These are phyloP conservation scores for Aciculoconidium aculeatum DNA, from an alignment of 805 yeast genomes.

Conservation along the genomic window DNA sequence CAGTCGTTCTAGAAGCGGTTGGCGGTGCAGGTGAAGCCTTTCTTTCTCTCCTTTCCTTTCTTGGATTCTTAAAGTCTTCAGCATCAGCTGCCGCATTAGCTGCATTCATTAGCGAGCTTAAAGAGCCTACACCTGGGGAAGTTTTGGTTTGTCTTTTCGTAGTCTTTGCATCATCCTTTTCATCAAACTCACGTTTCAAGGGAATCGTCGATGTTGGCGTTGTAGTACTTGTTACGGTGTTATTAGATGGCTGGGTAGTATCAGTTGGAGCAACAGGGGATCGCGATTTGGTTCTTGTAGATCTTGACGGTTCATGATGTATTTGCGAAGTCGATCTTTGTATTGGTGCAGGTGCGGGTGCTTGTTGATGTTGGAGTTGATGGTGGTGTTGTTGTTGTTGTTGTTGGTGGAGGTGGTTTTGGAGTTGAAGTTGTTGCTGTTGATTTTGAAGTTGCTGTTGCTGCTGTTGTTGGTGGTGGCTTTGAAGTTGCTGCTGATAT, in stretches of 20 bases:
- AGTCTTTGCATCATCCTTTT: conserved; percentile 26
- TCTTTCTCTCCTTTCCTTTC: conserved; percentile 2
- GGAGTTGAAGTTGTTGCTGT: conserved; percentile 3
- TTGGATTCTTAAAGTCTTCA: no score
- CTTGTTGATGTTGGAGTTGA: conserved; percentile 2
- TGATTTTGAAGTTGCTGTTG: conserved; percentile 1
- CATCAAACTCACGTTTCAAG: conserved; percentile 35
- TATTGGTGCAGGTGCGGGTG: conserved; percentile 5
- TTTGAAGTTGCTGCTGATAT: conserved; percentile 9
- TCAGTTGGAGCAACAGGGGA: conserved; percentile 2
- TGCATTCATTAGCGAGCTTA: conserved; percentile 26
- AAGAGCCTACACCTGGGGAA: conserved; percentile 10
- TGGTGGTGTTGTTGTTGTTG: conserved; percentile 4
- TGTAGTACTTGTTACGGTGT: conserved; percentile 1
- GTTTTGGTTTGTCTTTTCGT: conserved; percentile 18
- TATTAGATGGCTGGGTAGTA: conserved; percentile 1
- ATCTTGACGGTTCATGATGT: no score
- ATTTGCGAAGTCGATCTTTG: no score
- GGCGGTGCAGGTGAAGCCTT: conserved; percentile 6
- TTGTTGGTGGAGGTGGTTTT: conserved; percentile 5
- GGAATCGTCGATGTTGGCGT: no score
- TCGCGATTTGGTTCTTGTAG: conserved; percentile 4
- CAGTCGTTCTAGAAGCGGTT: conserved; percentile 4
- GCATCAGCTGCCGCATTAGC: conserved; percentile 16
- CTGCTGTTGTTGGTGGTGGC: conserved; percentile 4